Evolutionary conservation across 2,329 filamentous ascomycete genomes (phyloP).

Genomic region (Arachnopeziza araneosa): DNA sequence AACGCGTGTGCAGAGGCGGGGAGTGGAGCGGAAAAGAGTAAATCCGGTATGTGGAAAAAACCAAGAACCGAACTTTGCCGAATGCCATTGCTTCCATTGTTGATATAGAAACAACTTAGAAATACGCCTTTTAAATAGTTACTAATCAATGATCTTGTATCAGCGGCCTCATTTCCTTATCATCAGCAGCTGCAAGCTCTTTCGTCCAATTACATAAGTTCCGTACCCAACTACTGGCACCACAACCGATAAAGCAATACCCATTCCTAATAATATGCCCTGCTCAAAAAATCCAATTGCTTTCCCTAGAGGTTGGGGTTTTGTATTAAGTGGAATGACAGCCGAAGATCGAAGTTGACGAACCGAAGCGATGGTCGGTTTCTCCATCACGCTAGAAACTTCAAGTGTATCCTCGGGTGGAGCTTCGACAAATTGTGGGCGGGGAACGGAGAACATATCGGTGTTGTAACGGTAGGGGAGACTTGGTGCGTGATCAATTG

Average conservation of each 20-base stretch:
- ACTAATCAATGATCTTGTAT: too few species aligned
- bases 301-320: slow-evolving; percentile 31
- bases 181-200: neutral
- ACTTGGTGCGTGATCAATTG: slow-evolving; percentile 23
- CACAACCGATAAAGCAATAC: slow-evolving; percentile 18
- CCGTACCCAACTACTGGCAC: slow-evolving; percentile 8
- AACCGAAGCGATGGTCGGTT: neutral
- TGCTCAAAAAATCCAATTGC: slow-evolving; percentile 44
- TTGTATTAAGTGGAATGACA: slow-evolving; percentile 29
- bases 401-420: slow-evolving; percentile 6
- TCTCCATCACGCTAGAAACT: neutral
- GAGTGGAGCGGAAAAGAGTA: too few species aligned
- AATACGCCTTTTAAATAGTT: too few species aligned
- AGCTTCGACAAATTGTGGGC: slow-evolving; percentile 37
- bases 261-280: slow-evolving; percentile 36
- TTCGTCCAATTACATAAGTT: neutral
- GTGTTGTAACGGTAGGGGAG: slow-evolving; percentile 35
- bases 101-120: too few species aligned
- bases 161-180: neutral
- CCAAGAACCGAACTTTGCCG: neutral
- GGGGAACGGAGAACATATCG: slow-evolving; percentile 39
- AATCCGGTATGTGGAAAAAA: too few species aligned
- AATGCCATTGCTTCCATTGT: too few species aligned
- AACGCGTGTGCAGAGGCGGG: too few species aligned
- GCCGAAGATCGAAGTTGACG: neutral